phyloP scores from a whole-genome alignment of 2,329 filamentous ascomycete genomes.

The Colletotrichum salicis region DNA sequence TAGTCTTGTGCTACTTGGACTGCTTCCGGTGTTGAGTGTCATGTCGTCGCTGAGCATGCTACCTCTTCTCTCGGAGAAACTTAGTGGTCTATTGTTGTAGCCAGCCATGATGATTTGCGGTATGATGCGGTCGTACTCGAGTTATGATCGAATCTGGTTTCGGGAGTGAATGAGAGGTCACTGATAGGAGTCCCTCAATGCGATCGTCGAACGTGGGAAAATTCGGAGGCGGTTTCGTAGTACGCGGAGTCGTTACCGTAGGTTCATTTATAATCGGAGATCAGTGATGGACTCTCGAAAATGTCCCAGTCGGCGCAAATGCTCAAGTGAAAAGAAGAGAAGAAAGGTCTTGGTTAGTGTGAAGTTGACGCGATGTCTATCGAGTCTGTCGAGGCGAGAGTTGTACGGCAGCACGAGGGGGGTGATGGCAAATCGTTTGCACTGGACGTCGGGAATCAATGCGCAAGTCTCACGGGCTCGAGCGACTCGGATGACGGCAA shows the following conservation, averaged over 20 bases:
- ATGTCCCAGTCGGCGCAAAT: not conserved
- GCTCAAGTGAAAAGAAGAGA: not conserved
- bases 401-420: not conserved
- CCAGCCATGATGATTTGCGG: conserved; percentile 49
- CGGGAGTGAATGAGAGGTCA: not conserved
- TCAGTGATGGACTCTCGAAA: not conserved
- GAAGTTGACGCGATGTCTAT: not conserved
- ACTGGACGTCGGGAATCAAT: not conserved
- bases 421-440: not conserved
- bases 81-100: conserved; percentile 59
- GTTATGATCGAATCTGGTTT: not conserved
- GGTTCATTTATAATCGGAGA: conserved; percentile 14
- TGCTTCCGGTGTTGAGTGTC: conserved; percentile 61
- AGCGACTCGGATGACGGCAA: not conserved
- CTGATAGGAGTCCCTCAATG: not conserved
- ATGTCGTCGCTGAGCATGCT: conserved; percentile 68
- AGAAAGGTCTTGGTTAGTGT: not conserved
- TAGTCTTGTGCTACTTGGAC: conserved; percentile 56
- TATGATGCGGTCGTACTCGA: not conserved
- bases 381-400: not conserved
- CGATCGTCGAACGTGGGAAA: not conserved
- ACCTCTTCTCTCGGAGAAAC: conserved; percentile 71
- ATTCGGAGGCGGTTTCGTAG: not conserved
- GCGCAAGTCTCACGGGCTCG: not conserved
- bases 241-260: conserved; percentile 11